These are phyloP conservation scores for Aspergillus carlsbadensis DNA, from an alignment of 495 filamentous ascomycete species.

Conservation along the genomic window DNA sequence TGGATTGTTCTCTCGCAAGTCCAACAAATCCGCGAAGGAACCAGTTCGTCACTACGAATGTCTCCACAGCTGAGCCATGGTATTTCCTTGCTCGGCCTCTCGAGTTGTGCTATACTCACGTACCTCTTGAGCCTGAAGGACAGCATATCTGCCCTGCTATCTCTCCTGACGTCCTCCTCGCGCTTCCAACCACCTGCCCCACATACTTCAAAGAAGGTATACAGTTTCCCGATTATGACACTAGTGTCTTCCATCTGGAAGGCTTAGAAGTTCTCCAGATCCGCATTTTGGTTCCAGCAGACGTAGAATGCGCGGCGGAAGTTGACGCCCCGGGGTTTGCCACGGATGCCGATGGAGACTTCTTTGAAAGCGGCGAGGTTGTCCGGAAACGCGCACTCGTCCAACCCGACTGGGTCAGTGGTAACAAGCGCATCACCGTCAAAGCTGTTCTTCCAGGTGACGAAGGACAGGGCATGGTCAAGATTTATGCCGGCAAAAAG, in stretches of 20 bases:
- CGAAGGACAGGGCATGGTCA: conserved; percentile 85
- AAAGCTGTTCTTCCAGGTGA: conserved; percentile 90
- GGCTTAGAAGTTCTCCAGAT: conserved; percentile 90
- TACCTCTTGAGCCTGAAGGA: conserved; percentile 78
- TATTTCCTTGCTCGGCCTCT: conserved; percentile 87
- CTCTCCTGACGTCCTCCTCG: conserved; percentile 75
- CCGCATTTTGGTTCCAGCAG: conserved; percentile 78
- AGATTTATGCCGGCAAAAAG: conserved; percentile 89
- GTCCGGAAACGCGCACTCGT: conserved; percentile 82
- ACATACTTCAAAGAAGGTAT: conserved; percentile 81
- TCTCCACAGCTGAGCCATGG: conserved; percentile 74
- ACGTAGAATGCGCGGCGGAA: conserved; percentile 92
- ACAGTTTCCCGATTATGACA: conserved; percentile 86
- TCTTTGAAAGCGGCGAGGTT: conserved; percentile 88
- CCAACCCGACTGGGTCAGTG: conserved; percentile 87
- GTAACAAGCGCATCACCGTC: conserved; percentile 85
- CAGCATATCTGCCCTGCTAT: conserved; percentile 93
- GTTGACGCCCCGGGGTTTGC: conserved; percentile 80
- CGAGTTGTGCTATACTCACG: conserved; percentile 92
- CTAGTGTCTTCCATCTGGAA: conserved; percentile 80
- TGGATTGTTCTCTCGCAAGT: conserved; percentile 90
- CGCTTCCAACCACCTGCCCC: conserved; percentile 81
- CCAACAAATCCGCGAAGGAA: conserved; percentile 81
- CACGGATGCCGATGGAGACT: conserved; percentile 82
- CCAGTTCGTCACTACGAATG: conserved; percentile 69